phyloP scores from a whole-genome alignment of 2,329 filamentous ascomycete species.

The Pyricularia sp. region DNA sequence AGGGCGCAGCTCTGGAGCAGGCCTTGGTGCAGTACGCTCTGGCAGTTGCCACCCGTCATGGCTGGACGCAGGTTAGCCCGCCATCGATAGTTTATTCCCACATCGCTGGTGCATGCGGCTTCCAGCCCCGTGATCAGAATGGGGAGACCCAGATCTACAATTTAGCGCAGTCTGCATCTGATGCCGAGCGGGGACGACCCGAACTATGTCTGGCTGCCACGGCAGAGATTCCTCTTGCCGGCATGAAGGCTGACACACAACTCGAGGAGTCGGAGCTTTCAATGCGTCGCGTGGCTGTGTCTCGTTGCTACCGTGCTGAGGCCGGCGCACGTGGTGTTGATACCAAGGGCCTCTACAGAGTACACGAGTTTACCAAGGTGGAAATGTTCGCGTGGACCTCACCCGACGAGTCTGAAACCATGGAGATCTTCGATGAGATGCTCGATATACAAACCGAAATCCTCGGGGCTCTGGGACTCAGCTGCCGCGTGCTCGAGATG shows the following conservation, averaged over 20 bases:
- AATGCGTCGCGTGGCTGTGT: constrained; percentile 71
- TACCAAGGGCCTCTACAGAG: constrained; percentile 90
- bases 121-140: constrained; percentile 83
- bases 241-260: constrained; percentile 70
- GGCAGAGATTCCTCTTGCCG: constrained; percentile 89
- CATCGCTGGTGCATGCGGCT: constrained; percentile 84
- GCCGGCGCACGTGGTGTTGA: constrained; percentile 82
- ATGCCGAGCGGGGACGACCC: constrained; percentile 53
- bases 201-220: constrained; percentile 75
- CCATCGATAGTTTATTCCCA: constrained; percentile 88
- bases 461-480: constrained; percentile 63
- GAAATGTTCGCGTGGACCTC: constrained; percentile 92
- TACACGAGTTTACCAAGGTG: constrained; percentile 98
- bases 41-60: constrained; percentile 57
- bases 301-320: constrained; percentile 91
- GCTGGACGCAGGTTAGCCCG: constrained; percentile 75
- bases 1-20: constrained; percentile 89
- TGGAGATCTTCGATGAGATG: constrained; percentile 72
- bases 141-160: constrained; percentile 89
- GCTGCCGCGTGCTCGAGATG: constrained; percentile 90
- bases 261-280: constrained; percentile 56
- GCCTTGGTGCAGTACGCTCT: constrained; percentile 84
- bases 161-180: constrained; percentile 54
- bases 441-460: constrained; percentile 81
- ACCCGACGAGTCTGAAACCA: constrained; percentile 39